Evolutionary conservation across 2,329 filamentous ascomycete species (phyloP).

Genomic region (Penicillium sclerotiorum): DNA sequence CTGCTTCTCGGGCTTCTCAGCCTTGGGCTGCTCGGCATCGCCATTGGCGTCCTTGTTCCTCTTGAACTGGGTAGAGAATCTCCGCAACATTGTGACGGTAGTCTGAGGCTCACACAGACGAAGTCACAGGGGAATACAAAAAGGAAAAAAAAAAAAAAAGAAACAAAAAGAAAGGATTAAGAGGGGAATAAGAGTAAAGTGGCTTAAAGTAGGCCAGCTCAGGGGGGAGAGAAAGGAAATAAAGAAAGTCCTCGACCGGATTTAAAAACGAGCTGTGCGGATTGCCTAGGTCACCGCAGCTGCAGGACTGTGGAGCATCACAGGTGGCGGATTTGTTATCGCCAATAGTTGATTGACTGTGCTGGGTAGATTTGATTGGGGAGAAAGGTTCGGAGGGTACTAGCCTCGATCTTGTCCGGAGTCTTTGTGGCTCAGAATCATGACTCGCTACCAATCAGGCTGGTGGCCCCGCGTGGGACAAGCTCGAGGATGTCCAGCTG

Average conservation of each 20-base stretch:
- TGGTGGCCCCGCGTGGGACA: conserved; percentile 23
- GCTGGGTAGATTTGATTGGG: conserved; percentile 18
- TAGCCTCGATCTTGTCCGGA: conserved; percentile 22
- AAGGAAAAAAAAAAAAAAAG: conserved; percentile 3
- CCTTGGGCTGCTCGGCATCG: conserved; percentile 37
- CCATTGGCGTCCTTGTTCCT: conserved; percentile 38
- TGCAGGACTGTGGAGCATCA: conserved; percentile 28
- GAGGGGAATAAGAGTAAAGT: conserved; percentile 9
- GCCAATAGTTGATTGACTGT: conserved; percentile 29
- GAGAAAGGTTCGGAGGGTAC: conserved; percentile 11
- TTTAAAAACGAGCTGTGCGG: conserved; percentile 28
- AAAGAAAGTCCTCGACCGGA: conserved; percentile 17
- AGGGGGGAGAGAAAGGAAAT: conserved; percentile 12
- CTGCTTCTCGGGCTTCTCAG: conserved; percentile 33
- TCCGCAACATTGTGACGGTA: conserved; percentile 40
- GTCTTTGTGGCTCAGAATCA: conserved; percentile 8
- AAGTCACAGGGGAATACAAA: conserved; percentile 17
- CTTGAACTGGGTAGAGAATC: conserved; percentile 44
- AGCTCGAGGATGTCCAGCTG: conserved; percentile 12
- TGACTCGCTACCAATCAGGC: conserved; percentile 14
- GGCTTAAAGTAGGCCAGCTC: conserved; percentile 15
- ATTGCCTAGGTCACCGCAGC: conserved; percentile 20
- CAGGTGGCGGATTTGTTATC: conserved; percentile 29
- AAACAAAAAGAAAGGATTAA: conserved; percentile 7
- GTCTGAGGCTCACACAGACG: conserved; percentile 14